Evolutionary conservation across 2,329 filamentous ascomycete genomes (phyloP).

Genomic region (Nemania bipapillata): DNA sequence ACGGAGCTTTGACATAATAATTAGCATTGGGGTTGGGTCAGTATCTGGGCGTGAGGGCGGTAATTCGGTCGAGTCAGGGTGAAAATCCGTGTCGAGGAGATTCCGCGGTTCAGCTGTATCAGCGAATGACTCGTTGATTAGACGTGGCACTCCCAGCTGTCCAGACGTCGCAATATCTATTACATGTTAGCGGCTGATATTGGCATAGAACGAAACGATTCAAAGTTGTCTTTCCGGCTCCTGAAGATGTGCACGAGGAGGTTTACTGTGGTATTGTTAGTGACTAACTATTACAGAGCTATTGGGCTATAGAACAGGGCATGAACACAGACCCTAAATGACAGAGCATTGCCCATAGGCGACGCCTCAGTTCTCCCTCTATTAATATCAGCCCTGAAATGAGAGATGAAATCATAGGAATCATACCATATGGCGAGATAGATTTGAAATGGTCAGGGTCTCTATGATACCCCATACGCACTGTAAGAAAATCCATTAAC

Average conservation of each 20-base stretch:
- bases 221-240: neutral
- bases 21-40: slow-evolving; percentile 46
- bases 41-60: slow-evolving; percentile 53
- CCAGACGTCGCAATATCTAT: slow-evolving; percentile 56
- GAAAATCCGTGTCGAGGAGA: slow-evolving; percentile 57
- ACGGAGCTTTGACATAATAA: slow-evolving; percentile 43
- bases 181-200: slow-evolving; percentile 4
- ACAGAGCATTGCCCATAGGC: slow-evolving; percentile 56
- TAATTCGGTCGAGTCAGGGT: slow-evolving; percentile 51
- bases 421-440: slow-evolving; percentile 54
- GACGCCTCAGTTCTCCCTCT: slow-evolving; percentile 58
- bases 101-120: slow-evolving; percentile 59
- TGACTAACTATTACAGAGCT: neutral
- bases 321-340: slow-evolving; percentile 48
- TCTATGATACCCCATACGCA: slow-evolving; percentile 58
- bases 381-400: slow-evolving; percentile 11
- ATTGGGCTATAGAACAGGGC: neutral
- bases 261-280: slow-evolving; percentile 33
- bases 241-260: neutral
- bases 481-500: slow-evolving; percentile 43
- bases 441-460: slow-evolving; percentile 56
- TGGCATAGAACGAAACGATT: neutral
- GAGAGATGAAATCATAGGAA: neutral
- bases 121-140: slow-evolving; percentile 54
- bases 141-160: slow-evolving; percentile 58